Conservation (phyloP, 768 basidiomycete species). For the Mycena vulgaris region DNA sequence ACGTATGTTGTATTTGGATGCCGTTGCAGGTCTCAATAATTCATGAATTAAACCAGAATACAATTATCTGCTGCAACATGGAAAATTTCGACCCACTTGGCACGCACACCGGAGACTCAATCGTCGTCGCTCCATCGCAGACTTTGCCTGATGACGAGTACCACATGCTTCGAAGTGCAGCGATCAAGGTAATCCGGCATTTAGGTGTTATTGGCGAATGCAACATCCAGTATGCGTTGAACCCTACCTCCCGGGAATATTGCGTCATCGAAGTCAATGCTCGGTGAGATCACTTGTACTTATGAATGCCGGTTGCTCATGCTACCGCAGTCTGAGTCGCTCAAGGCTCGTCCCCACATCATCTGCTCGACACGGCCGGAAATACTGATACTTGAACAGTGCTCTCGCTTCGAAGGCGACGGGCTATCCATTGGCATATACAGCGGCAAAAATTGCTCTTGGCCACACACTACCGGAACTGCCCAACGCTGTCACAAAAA, state of each 20-base stretch:
- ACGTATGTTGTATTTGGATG: constrained; percentile 69
- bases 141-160: constrained; percentile 98
- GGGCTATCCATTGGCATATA: constrained; percentile 98
- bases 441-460: constrained; percentile 98
- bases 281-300: constrained; percentile 63
- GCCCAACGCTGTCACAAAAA: constrained; percentile 99
- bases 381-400: constrained; percentile 55
- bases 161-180: constrained; percentile 98
- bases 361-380: constrained; percentile 17
- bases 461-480: constrained; percentile 98
- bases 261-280: constrained; percentile 99
- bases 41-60: constrained; percentile 73
- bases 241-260: constrained; percentile 93
- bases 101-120: constrained; percentile 99
- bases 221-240: constrained; percentile 98
- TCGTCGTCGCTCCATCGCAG: constrained; percentile 98
- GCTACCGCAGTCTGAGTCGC: constrained; percentile 73
- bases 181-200: constrained; percentile 95
- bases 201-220: constrained; percentile 95
- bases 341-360: constrained; percentile 68
- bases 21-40: constrained; percentile 21
- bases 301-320: constrained; percentile 8
- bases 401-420: constrained; percentile 99
- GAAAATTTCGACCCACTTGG: constrained; percentile 99
- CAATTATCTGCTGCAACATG: constrained; percentile 99